A percentile compares a stretch with the other conserved stretches of the same genome.
These are phyloP conservation scores for Hericium erinaceus DNA, from an alignment of 768 basidiomycete species.

Conservation along the genomic window DNA sequence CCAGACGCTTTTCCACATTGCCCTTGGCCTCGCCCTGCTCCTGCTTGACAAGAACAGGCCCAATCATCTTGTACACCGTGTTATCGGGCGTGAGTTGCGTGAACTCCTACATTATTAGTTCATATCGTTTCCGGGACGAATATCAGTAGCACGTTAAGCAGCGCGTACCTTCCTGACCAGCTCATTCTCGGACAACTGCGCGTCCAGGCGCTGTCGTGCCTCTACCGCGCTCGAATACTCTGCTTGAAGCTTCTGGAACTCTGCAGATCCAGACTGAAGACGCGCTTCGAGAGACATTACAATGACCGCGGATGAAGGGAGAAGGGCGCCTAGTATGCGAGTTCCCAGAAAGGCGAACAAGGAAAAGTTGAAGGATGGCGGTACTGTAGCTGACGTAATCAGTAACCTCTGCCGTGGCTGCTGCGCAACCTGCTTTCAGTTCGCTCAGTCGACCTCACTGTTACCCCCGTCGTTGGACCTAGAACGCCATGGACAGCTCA, in stretches of 20 bases:
- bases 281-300: slow-evolving; percentile 47
- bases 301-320: too few species aligned
- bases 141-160: neutral
- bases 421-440: neutral
- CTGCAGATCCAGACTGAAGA: slow-evolving; percentile 59
- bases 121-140: neutral
- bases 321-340: too few species aligned
- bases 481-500: slow-evolving; percentile 60
- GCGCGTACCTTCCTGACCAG: slow-evolving; percentile 73
- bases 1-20: slow-evolving; percentile 84
- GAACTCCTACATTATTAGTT: slow-evolving; percentile 61
- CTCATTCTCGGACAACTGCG: slow-evolving; percentile 87
- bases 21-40: slow-evolving; percentile 78
- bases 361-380: too few species aligned
- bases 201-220: slow-evolving; percentile 78
- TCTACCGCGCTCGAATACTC: slow-evolving; percentile 71
- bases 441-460: neutral
- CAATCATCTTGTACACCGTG: slow-evolving; percentile 82
- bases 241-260: slow-evolving; percentile 74
- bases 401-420: neutral
- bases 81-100: slow-evolving; percentile 62
- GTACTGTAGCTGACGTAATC: neutral
- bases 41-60: slow-evolving; percentile 85
- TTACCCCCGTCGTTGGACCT: neutral
- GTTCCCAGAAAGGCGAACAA: neutral